Evolutionary conservation across 2,329 filamentous ascomycete genomes (phyloP), one percentile per base, ranked within the genome.

Genomic region (Exophiala bonariae): DNA sequence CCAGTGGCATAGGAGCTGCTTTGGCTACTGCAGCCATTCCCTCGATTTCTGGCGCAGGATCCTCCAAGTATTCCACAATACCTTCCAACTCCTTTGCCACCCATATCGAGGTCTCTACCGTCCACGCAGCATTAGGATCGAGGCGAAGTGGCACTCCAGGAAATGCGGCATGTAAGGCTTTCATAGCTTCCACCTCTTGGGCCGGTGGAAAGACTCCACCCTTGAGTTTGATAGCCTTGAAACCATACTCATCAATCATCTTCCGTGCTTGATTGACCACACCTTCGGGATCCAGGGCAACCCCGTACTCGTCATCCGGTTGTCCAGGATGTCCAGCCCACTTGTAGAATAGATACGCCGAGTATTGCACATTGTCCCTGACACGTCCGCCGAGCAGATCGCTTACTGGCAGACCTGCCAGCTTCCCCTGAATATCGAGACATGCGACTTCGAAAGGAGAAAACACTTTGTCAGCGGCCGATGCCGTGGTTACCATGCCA

Each of bases 331-430:
- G 69, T 1, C 69, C 66, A 6, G 47, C 63, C 69, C 70, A 72
- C 35, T 73, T 72, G 53, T 71, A 72, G 47, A 73, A 73, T 4
- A 72, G 58, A 41, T 72, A 73, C 2, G 70, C 70, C 2, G 70
- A 72, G 56, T 71, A 73, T 38, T 69, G 67, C 1, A 72, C 67
- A 14, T 58, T 61, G 41, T 70, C 63, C 47, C 69, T 62, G 7
- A 72, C 63, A 0, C 66, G 60, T 2, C 69, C 69, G 3, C 70
- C 69, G 2, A 73, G 64, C 0, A 73, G 49, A 3, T 69, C 66
- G 33, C 65, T 65, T 2, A 72, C 68, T 2, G 69, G 67, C 0
- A 71, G 43, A 1, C 69, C 68, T 1, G 66, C 61, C 1, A 71
- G 37, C 36, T 73, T 73, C 14, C 67, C 69, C 39, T 73, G 69